These are phyloP conservation scores for Paspalum vaginatum DNA, from an alignment of 176 grass and related monocot species.

Conservation along the genomic window DNA sequence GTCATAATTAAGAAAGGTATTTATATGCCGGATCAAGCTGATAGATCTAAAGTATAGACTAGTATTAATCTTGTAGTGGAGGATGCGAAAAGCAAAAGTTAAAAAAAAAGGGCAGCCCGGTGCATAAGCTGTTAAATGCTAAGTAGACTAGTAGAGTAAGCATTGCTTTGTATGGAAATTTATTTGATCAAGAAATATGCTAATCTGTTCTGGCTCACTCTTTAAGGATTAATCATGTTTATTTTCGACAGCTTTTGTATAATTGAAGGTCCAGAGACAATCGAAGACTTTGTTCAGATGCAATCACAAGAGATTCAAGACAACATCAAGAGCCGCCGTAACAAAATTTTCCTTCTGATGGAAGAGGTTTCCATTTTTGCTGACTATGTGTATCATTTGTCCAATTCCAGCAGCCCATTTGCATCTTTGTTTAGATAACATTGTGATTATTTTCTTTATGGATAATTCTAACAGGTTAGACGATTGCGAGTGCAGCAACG, in stretches of 20 bases:
- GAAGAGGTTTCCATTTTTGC: conserved; percentile 72
- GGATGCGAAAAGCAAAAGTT: neutral
- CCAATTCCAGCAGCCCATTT: neutral
- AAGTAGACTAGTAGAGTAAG: neutral
- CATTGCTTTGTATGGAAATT: neutral
- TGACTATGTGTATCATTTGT: neutral
- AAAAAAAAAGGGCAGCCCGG: no score
- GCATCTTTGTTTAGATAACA: neutral
- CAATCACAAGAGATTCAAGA: conserved; percentile 81
- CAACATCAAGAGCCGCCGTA: conserved; percentile 80
- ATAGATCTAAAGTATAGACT: conserved; percentile 4
- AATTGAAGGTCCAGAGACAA: conserved; percentile 91
- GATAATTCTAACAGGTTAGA: conserved; percentile 56
- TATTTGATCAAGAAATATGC: neutral
- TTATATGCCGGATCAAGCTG: neutral
- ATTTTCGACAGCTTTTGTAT: conserved; percentile 76
- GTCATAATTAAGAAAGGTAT: neutral
- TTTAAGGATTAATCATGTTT: conserved; percentile 18
- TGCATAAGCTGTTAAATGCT: neutral
- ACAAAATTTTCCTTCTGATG: conserved; percentile 95
- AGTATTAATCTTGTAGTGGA: neutral
- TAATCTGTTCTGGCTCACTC: neutral
- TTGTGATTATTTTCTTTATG: neutral
- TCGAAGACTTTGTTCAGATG: conserved; percentile 82
- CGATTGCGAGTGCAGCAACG: conserved; percentile 83